These are phyloP conservation scores for Blastocystis sp. DNA, from an alignment of 352 stramenopile genomes.

Conservation along the genomic window DNA sequence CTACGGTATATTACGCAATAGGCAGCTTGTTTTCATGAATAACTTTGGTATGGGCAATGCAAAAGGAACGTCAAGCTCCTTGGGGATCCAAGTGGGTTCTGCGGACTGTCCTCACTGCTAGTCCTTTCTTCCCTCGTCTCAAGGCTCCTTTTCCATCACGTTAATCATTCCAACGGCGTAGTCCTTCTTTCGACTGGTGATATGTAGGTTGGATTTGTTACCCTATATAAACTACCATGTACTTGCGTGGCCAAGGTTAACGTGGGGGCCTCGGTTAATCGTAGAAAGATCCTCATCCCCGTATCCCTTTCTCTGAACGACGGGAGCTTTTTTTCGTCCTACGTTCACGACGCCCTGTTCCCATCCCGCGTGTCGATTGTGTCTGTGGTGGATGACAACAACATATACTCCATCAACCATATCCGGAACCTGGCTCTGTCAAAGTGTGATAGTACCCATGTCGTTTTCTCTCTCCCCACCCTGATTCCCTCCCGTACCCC, in stretches of 20 bases:
- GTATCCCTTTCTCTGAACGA: background rate
- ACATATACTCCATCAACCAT: background rate
- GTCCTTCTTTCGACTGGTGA: background rate
- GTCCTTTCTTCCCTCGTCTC: background rate
- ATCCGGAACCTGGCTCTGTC: background rate
- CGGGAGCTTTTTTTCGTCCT: background rate
- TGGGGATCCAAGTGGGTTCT: background rate
- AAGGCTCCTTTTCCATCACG: background rate
- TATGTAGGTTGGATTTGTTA: background rate
- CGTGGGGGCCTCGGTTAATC: background rate
- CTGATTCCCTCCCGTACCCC: slow-evolving; percentile 2
- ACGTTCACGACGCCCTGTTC: background rate
- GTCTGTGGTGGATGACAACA: background rate
- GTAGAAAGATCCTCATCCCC: background rate
- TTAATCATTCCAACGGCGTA: slow-evolving; percentile 24
- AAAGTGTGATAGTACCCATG: background rate
- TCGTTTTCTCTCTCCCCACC: background rate
- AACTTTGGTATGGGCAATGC: background rate
- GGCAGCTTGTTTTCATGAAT: background rate
- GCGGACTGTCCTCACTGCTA: background rate
- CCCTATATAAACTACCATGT: slow-evolving; percentile 31
- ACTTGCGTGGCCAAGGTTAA: background rate
- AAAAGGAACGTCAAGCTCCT: background rate
- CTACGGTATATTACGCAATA: background rate
- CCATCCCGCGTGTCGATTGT: slow-evolving; percentile 9